Percentiles rank a stretch among this genome's conserved stretches.
Conservation (phyloP, 129 eudicot genomes). For the Chrysanthemum makinoi region DNA sequence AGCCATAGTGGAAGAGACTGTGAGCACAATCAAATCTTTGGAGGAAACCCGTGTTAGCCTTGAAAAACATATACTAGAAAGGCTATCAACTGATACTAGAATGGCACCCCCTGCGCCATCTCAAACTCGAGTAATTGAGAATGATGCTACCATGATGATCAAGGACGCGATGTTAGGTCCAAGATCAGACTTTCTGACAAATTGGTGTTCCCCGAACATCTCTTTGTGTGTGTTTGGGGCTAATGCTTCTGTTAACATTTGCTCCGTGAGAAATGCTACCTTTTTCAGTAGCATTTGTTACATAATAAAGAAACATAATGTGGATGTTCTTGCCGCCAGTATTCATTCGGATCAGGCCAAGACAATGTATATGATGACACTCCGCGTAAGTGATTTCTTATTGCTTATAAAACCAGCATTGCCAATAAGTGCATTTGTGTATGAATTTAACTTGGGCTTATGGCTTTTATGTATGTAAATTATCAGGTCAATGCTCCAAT, state of each 20-base stretch:
- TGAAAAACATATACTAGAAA: too few species aligned
- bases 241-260: constrained; percentile 52
- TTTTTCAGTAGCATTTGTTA: constrained; percentile 42
- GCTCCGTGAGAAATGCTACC: constrained; percentile 44
- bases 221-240: constrained; percentile 52
- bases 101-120: constrained; percentile 8
- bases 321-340: constrained; percentile 51
- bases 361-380: constrained; percentile 56
- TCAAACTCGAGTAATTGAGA: not conserved
- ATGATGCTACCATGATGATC: not conserved
- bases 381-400: constrained; percentile 46
- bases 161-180: not conserved
- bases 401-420: too few species aligned
- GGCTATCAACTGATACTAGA: not conserved
- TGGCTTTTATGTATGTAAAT: too few species aligned
- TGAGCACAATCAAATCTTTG: too few species aligned
- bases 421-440: too few species aligned
- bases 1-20: too few species aligned
- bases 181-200: constrained; percentile 28
- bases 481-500: too few species aligned
- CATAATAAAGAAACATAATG: constrained; percentile 47
- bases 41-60: too few species aligned
- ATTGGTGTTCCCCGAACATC: constrained; percentile 56
- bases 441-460: too few species aligned
- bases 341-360: constrained; percentile 35